Evolutionary conservation across 129 eudicot genomes (phyloP).

Genomic region (carrot (Daucus carota)): DH1_v3.0 NC_030387.2:40264001-40264500

Average conservation of each 20-base stretch:
- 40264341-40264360: conserved; percentile 44
- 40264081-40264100: background rate
- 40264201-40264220: background rate
- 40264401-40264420: conserved; percentile 52
- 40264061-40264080: conserved; percentile 21
- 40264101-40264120: background rate
- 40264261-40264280: background rate
- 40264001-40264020: conserved; percentile 5
- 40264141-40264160: background rate
- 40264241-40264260: background rate
- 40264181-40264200: background rate
- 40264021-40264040: conserved; percentile 23
- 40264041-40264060: conserved; percentile 21
- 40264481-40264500: background rate
- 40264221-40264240: background rate
- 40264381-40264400: conserved; percentile 27
- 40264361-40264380: conserved; percentile 31
- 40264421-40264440: conserved; percentile 53
- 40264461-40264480: background rate
- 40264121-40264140: background rate
- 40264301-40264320: background rate
- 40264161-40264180: background rate
- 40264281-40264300: background rate
- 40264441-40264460: conserved; percentile 24
- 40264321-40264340: conserved; percentile 30